phyloP scores from a whole-genome alignment of 2,329 filamentous ascomycete genomes.

The Epichloe brachyelytri region DNA sequence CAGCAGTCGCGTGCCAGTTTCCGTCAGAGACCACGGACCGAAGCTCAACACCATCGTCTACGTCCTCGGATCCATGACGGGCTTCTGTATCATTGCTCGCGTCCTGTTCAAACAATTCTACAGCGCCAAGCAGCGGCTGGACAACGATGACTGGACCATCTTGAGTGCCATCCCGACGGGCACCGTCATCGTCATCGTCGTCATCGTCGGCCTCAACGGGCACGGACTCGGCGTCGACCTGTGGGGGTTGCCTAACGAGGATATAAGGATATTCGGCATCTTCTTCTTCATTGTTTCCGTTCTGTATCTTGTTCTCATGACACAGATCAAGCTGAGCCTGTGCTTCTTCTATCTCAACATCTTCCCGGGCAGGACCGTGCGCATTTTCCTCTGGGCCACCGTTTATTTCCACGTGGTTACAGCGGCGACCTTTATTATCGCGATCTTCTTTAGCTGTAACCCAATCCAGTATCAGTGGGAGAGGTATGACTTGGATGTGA shows the following conservation, averaged over 20 bases:
- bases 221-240: constrained; percentile 15
- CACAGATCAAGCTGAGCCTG: constrained; percentile 27
- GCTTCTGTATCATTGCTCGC: constrained; percentile 7
- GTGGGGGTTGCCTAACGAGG: background rate
- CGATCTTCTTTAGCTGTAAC: constrained; percentile 23
- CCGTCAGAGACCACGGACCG: background rate
- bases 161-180: constrained; percentile 10
- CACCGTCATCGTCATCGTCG: constrained; percentile 10
- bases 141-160: constrained; percentile 20
- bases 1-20: background rate
- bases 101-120: constrained; percentile 13
- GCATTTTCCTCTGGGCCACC: constrained; percentile 20
- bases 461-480: constrained; percentile 28
- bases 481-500: constrained; percentile 10
- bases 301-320: constrained; percentile 25
- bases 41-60: background rate
- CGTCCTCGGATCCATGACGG: constrained; percentile 7
- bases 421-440: constrained; percentile 19
- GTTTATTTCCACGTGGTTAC: constrained; percentile 18
- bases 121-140: constrained; percentile 18
- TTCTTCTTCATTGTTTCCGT: constrained; percentile 21
- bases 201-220: constrained; percentile 9
- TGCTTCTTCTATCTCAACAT: constrained; percentile 31
- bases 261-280: constrained; percentile 17
- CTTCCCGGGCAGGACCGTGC: constrained; percentile 20